Base-by-base conservation (phyloP, 2,329 filamentous ascomycete species). In the Botryotinia narcissicola region DNA sequence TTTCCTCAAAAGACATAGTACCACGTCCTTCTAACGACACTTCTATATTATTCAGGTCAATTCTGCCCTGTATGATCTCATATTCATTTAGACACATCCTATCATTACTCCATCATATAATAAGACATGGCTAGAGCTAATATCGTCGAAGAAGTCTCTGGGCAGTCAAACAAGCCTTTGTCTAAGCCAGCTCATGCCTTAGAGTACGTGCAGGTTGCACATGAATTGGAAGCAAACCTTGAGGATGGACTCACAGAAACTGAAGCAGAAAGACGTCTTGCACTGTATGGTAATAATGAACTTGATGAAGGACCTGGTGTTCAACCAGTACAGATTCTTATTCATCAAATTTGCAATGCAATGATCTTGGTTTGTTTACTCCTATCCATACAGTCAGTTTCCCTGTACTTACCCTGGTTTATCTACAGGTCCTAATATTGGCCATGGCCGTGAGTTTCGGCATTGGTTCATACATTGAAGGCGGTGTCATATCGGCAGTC, bases 321-420 rank as follows among this genome's bases (percentile, higher is more conserved):
- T 35, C 87, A 87, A 72, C 86, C 88, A 42, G 77, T 86, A 72
- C 90, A 91, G 79, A 92, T 92, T 74, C 82, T 93, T 35, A 83
- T 92, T 67, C 85, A 87, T 46, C 90, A 93, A 79, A 84, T 92
- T 71, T 89, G 89, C 74, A 92, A 92, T 81, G 90, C 90, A 22
- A 88, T 92, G 87, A 92, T 88, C 76, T 81, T 92, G 81, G 90
- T 80, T 79, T 62, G 72, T 71, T 70, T 66, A 61, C 68, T 66
- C 71, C 37, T 46, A 29, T n/a, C 46, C 48, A 18, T 20, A 42
- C 12, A 20, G 22, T 37, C 37, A 32, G 10, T 9, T 25, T 37
- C 57, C 71, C 54, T 70, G 74, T 71, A 79, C 86, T 68, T 81
- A 84, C 75, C 74, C 12, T 60, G 64, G 40, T 57, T 63, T n/a